These are phyloP conservation scores for Myxozyma nipponensis DNA, from an alignment of 805 yeast species.

Conservation along the genomic window DNA sequence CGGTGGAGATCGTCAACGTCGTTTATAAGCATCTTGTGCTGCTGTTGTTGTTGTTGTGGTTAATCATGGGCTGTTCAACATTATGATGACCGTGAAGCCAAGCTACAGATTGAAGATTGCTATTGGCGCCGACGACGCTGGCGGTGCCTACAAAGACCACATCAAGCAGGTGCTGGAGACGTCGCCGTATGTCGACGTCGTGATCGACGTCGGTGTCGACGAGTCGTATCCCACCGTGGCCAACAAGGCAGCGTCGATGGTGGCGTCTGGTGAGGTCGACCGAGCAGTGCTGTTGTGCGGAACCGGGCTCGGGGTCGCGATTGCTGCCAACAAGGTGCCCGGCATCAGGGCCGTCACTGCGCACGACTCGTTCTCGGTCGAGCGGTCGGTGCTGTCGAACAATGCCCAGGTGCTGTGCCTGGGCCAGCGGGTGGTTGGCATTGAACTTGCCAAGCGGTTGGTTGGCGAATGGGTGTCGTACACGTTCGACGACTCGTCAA, in stretches of 20 bases:
- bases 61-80: no score
- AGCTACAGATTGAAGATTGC: slow-evolving; percentile 37
- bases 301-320: slow-evolving; percentile 48
- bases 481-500: slow-evolving; percentile 40
- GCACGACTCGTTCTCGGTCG: slow-evolving; percentile 46
- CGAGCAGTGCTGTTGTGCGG: slow-evolving; percentile 47
- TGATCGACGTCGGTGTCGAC: slow-evolving; percentile 43
- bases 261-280: slow-evolving; percentile 42
- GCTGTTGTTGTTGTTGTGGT: no score
- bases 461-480: slow-evolving; percentile 46
- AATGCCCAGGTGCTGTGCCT: slow-evolving; percentile 45
- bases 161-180: slow-evolving; percentile 39
- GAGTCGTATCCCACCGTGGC: slow-evolving; percentile 44
- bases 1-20: no score
- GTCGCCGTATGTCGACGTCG: slow-evolving; percentile 35
- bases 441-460: slow-evolving; percentile 44
- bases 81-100: no score
- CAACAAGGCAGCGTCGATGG: slow-evolving; percentile 42
- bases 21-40: no score
- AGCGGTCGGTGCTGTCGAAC: slow-evolving; percentile 44
- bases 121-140: slow-evolving; percentile 47
- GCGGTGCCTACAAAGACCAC: slow-evolving; percentile 43
- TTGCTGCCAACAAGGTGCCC: slow-evolving; percentile 45
- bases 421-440: slow-evolving; percentile 47
- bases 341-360: slow-evolving; percentile 49